Evolutionary conservation across 371 early-diverging fungal species (phyloP), one percentile per base, ranked within the genome.

Genomic region (Spraguea lophii): DNA sequence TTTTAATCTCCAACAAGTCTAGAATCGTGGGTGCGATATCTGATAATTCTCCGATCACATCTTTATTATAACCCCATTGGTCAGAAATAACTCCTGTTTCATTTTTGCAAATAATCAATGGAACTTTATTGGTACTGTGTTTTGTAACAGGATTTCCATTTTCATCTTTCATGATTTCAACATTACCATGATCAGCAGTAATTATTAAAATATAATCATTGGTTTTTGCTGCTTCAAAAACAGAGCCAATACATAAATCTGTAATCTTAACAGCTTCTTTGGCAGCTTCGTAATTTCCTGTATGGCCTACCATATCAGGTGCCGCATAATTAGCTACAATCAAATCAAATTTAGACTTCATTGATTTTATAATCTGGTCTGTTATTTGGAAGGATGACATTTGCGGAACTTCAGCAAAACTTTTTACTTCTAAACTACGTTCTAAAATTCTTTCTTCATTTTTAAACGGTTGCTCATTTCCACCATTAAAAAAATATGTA

Each of bases 401-500:
- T 65, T 80, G 82, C 23, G 99, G 99, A 65, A 82, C 74, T 46
- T 83, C 69, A 70, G 92, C 92, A 70, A 93, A 94, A 20, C 91
- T 88, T 25, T 89, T 84, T 1, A 94, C 97, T 70, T 81, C 82
- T 47, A 90, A 89, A 37, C 85, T 84, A 21, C 81, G 72, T 45
- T 90, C 75, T 72, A 95, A 64, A 54, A 78, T 80, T 54, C 93
- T 84, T 39, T 83, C 78, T 74, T 95, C 94, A 43, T 70, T 69
- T 24, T 68, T 52, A 69, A 82, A 88, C 65, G 82, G 80, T 36
- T 79, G 78, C 70, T 91, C 92, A 23, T 79, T 74, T 36, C 93
- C 93, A 49, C 99, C 99, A 74, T 95, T 92, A 76, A 95, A 94
- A 82, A 98, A 98, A 80, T 93, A 98, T 44, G 99, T 98, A 30